These are phyloP conservation scores for Ascochyta fabae DNA, from an alignment of 2,329 filamentous ascomycete species.

Conservation along the genomic window DNA sequence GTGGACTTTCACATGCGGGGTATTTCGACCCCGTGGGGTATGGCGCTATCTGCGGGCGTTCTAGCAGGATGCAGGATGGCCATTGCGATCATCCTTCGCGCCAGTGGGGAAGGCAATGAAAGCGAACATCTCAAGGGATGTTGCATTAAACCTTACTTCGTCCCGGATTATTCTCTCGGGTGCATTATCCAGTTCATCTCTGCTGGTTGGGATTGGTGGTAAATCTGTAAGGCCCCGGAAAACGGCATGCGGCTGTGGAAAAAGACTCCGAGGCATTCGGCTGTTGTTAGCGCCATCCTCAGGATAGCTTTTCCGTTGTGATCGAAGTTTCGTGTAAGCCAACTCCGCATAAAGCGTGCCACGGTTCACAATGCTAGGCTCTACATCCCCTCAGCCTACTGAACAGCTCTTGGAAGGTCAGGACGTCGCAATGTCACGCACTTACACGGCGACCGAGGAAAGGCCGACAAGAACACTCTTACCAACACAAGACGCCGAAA, in stretches of 20 bases:
- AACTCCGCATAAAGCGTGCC: constrained; percentile 18
- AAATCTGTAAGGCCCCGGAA: constrained; percentile 13
- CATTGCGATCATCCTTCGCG: constrained; percentile 12
- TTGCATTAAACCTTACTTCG: not conserved
- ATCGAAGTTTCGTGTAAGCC: constrained; percentile 10
- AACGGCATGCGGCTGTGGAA: constrained; percentile 15
- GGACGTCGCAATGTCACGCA: constrained; percentile 21
- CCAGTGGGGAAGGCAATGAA: constrained; percentile 2
- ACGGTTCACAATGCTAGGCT: constrained; percentile 10
- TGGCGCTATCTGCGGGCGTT: not conserved
- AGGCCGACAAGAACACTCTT: constrained; percentile 5
- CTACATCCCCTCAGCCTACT: constrained; percentile 4
- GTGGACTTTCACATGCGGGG: constrained; percentile 13
- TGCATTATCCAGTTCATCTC: not conserved
- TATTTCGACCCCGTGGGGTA: constrained; percentile 13
- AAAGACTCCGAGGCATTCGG: constrained; percentile 11
- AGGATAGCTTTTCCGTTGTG: constrained; percentile 16
- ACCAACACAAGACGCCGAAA: constrained; percentile 16
- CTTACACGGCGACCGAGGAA: constrained; percentile 17
- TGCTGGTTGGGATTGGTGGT: constrained; percentile 11
- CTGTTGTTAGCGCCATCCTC: not conserved
- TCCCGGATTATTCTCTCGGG: not conserved
- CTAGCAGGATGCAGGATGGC: constrained; percentile 13
- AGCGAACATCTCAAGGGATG: not conserved
- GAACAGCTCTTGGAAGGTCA: not conserved